Evolutionary conservation across 192 early-diverging fungal genomes (phyloP).

Genomic region (Entomortierella chlamydospora): DNA sequence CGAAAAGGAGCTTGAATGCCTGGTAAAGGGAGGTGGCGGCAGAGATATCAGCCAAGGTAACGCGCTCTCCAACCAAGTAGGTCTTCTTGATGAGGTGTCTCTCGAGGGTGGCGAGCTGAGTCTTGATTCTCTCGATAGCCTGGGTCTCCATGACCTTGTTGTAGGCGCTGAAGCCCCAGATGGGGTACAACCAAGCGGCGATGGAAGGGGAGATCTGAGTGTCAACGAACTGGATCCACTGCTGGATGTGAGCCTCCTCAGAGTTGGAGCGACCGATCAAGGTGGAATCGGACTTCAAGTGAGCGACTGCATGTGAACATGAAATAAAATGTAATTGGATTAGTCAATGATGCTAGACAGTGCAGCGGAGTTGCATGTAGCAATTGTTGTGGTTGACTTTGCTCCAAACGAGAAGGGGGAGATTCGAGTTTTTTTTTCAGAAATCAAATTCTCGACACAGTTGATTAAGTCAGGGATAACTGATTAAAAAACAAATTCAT

Average conservation of each 20-base stretch:
- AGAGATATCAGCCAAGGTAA: conserved; percentile 92
- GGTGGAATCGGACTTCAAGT: conserved; percentile 58
- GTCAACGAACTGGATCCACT: conserved; percentile 73
- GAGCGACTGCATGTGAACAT: conserved; percentile 51
- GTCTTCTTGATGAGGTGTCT: conserved; percentile 85
- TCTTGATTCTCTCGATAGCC: conserved; percentile 74
- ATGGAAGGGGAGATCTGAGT: conserved; percentile 59
- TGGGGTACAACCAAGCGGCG: conserved; percentile 58
- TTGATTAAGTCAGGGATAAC: conserved; percentile 65
- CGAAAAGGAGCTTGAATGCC: conserved; percentile 69
- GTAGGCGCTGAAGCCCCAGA: conserved; percentile 55
- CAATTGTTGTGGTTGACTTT: background rate
- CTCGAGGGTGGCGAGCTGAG: conserved; percentile 78
- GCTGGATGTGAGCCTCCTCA: conserved; percentile 73
- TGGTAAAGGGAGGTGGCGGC: conserved; percentile 66
- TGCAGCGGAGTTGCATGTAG: background rate
- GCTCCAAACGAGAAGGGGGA: background rate
- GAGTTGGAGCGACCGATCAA: conserved; percentile 70
- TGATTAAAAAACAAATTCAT: conserved; percentile 61
- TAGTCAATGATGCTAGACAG: background rate
- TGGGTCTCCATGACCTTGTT: conserved; percentile 74
- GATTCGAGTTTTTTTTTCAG: conserved; percentile 29
- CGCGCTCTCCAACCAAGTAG: conserved; percentile 93
- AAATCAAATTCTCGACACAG: conserved; percentile 56
- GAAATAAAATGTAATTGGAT: background rate